These are phyloP conservation scores for Cardiospermum halicacabum DNA, from an alignment of 345 rosid genomes.

Conservation along the genomic window DNA sequence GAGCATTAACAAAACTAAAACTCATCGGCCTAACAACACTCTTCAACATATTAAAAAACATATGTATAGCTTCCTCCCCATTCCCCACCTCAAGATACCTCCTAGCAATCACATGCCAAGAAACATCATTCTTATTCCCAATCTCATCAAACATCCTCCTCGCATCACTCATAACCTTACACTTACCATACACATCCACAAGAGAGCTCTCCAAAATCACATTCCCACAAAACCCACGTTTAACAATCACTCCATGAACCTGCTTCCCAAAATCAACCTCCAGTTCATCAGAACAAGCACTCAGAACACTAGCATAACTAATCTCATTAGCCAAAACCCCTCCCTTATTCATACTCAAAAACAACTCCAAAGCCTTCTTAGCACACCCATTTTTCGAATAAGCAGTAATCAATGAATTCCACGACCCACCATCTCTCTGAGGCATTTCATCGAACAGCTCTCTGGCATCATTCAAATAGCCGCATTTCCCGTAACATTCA, in stretches of 20 bases:
- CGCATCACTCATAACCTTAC: slow-evolving; percentile 54
- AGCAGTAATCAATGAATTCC: slow-evolving; percentile 78
- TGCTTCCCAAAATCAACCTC: slow-evolving; percentile 45
- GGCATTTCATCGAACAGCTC: slow-evolving; percentile 84
- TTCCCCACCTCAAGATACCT: slow-evolving; percentile 68
- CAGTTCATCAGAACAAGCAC: slow-evolving; percentile 44
- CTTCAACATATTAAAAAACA: slow-evolving; percentile 60
- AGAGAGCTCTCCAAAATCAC: slow-evolving; percentile 67
- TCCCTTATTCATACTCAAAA: slow-evolving; percentile 43
- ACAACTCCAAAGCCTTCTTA: slow-evolving; percentile 38
- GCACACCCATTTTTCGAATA: slow-evolving; percentile 34
- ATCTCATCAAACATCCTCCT: slow-evolving; percentile 74
- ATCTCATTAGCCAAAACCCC: slow-evolving; percentile 54
- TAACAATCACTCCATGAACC: slow-evolving; percentile 55
- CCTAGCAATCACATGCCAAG: slow-evolving; percentile 89
- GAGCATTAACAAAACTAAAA: slow-evolving; percentile 65
- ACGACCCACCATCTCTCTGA: slow-evolving; percentile 82
- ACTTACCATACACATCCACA: slow-evolving; percentile 81
- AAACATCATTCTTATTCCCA: slow-evolving; percentile 51
- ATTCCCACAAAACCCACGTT: slow-evolving; percentile 51
- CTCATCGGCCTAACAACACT: slow-evolving; percentile 47
- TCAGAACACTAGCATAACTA: slow-evolving; percentile 50
- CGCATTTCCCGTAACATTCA: slow-evolving; percentile 57
- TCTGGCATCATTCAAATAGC: slow-evolving; percentile 50
- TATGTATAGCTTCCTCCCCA: slow-evolving; percentile 45